These are phyloP conservation scores for Paramecium octaurelia DNA, from an alignment of 73 alveolate species.

Conservation along the genomic window DNA sequence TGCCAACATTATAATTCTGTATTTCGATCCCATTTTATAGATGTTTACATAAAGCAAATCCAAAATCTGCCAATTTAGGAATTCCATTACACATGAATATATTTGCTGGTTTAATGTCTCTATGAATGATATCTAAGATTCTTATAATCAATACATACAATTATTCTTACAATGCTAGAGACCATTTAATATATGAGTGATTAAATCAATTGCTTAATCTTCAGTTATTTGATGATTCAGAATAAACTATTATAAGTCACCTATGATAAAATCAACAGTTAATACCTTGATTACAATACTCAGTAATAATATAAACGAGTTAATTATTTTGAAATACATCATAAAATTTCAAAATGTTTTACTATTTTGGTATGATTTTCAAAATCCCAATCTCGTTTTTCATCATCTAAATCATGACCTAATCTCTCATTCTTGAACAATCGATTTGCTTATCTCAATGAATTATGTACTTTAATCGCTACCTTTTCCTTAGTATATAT, in stretches of 20 bases:
- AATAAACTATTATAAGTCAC: neutral
- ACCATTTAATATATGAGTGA: constrained; percentile 28
- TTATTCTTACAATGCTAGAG: constrained; percentile 33
- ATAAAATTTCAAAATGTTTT: constrained; percentile 29
- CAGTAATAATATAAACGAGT: constrained; percentile 38
- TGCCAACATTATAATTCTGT: constrained; percentile 75
- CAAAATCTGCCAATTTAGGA: constrained; percentile 64
- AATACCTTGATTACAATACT: constrained; percentile 55
- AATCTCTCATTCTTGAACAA: constrained; percentile 36
- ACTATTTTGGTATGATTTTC: neutral
- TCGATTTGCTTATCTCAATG: constrained; percentile 38
- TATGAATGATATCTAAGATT: constrained; percentile 42
- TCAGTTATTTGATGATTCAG: neutral
- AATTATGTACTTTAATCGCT: constrained; percentile 46
- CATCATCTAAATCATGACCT: neutral
- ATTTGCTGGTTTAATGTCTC: constrained; percentile 70
- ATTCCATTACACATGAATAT: constrained; percentile 46
- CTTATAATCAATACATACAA: neutral
- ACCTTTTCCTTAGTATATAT: constrained; percentile 30
- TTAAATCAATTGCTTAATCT: neutral
- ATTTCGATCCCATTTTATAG: constrained; percentile 2
- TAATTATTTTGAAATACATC: constrained; percentile 45
- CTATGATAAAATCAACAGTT: neutral
- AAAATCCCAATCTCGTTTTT: constrained; percentile 43
- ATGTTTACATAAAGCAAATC: constrained; percentile 46